Evolutionary conservation across 2,329 filamentous ascomycete genomes (phyloP).

Genomic region (Epichloe typhina): DNA sequence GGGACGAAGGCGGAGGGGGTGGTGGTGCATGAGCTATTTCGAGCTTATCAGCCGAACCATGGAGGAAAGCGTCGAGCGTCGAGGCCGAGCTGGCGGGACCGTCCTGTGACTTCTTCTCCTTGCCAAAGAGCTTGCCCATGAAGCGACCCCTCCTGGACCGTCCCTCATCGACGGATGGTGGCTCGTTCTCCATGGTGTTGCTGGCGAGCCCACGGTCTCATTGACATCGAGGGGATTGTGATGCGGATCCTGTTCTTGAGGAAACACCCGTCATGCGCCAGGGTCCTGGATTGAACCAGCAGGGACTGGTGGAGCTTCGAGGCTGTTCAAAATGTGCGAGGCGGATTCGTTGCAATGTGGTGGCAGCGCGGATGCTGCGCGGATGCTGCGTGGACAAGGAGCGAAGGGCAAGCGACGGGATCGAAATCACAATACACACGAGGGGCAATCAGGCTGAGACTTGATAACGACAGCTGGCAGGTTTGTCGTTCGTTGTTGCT

Average conservation of each 20-base stretch:
- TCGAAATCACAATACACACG: not conserved
- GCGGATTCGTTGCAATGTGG: not conserved
- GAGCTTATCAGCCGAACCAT: conserved; percentile 40
- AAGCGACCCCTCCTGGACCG: conserved; percentile 38
- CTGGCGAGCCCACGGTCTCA: conserved; percentile 15
- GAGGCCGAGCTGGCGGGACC: conserved; percentile 25
- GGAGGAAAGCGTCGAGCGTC: conserved; percentile 47
- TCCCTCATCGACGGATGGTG: conserved; percentile 25
- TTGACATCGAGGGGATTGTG: conserved; percentile 12
- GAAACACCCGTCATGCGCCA: not conserved
- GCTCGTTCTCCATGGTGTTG: conserved; percentile 32
- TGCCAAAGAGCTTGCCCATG: conserved; percentile 50
- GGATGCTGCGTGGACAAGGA: not conserved
- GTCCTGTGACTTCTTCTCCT: conserved; percentile 22
- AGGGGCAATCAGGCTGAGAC: not conserved
- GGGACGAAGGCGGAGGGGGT: conserved; percentile 25
- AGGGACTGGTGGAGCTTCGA: not conserved
- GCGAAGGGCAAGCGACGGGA: not conserved
- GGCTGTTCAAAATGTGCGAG: not conserved
- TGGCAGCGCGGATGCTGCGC: not conserved
- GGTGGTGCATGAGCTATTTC: conserved; percentile 38
- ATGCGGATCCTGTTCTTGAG: not conserved
- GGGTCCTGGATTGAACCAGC: not conserved
- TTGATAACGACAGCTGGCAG: not conserved
- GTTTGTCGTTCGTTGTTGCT: not conserved